phyloP scores from a whole-genome alignment of 306 rosid species.

The Vicia sativa region DNA sequence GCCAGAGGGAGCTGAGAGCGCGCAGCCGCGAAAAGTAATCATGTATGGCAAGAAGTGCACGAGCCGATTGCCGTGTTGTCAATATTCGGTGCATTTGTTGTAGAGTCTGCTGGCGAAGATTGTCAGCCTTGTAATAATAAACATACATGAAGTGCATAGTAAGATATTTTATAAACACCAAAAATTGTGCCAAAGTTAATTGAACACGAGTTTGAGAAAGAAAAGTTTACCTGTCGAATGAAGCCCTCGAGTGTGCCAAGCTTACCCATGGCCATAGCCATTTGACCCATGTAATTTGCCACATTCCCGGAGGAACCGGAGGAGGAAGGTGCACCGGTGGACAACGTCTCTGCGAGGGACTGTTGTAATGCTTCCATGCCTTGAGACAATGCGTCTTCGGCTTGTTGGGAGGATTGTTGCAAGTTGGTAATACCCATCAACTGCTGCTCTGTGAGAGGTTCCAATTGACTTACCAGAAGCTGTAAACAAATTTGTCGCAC shows the following conservation, averaged over 20 bases:
- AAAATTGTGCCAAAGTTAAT: conserved; percentile 1
- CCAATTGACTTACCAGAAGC: conserved; percentile 90
- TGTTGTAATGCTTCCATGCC: conserved; percentile 99
- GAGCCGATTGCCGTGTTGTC: conserved; percentile 97
- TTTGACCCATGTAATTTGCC: conserved; percentile 97
- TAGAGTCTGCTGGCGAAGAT: conserved; percentile 91
- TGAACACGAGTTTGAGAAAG: conserved; percentile 2
- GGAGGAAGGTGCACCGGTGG: conserved; percentile 71
- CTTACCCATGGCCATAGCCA: conserved; percentile 99
- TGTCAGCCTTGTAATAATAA: conserved; percentile 71
- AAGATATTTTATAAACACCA: conserved; percentile 20
- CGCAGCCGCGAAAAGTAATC: conserved; percentile 90
- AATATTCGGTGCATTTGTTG: conserved; percentile 96
- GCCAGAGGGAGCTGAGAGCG: conserved; percentile 97
- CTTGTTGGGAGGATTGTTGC: conserved; percentile 97
- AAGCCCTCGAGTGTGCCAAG: conserved; percentile 92
- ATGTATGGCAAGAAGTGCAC: conserved; percentile 87
- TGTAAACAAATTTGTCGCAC: conserved; percentile 46
- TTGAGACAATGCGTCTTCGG: conserved; percentile 97
- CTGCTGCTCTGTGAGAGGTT: conserved; percentile 97
- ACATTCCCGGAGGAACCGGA: conserved; percentile 88
- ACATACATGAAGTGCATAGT: conserved; percentile 17
- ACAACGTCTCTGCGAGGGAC: conserved; percentile 86
- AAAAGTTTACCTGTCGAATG: conserved; percentile 77
- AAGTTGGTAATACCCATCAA: conserved; percentile 75